These are phyloP conservation scores for Talaromyces proteolyticus DNA, from an alignment of 495 filamentous ascomycete genomes.

Conservation along the genomic window DNA sequence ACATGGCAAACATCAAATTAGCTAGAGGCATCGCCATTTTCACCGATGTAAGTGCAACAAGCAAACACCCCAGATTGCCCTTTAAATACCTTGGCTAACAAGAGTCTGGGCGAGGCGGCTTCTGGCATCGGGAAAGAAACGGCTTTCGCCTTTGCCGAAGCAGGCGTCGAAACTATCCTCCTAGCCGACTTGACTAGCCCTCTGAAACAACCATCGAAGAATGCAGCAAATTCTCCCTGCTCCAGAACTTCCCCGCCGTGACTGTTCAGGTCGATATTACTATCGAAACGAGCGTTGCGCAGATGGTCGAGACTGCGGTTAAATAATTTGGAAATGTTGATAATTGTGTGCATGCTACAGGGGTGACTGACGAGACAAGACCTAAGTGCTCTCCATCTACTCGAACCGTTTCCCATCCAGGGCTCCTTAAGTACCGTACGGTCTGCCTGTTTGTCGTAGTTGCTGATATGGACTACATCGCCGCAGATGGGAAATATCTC, in stretches of 20 bases:
- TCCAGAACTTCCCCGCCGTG: constrained; percentile 18
- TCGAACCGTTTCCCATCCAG: background rate
- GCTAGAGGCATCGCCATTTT: background rate
- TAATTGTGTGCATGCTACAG: constrained; percentile 30
- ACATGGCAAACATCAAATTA: background rate
- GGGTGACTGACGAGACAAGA: constrained; percentile 18
- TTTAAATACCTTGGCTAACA: background rate
- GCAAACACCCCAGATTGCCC: background rate
- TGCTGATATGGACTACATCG: background rate
- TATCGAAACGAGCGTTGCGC: constrained; percentile 18
- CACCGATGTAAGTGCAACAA: background rate
- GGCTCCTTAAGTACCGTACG: no score
- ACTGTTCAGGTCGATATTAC: constrained; percentile 24
- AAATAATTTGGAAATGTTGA: constrained; percentile 27
- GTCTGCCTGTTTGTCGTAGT: no score
- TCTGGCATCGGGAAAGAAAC: constrained; percentile 27
- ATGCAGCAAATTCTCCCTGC: constrained; percentile 15
- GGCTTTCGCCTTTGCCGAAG: constrained; percentile 22
- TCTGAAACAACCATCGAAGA: constrained; percentile 18
- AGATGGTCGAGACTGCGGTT: constrained; percentile 17
- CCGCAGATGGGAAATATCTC: background rate
- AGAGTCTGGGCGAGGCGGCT: background rate
- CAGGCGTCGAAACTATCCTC: constrained; percentile 23
- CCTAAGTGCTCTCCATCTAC: no score
- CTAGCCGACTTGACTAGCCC: constrained; percentile 28